Evolutionary conservation across 164 flowering plant genomes (phyloP).

Genomic region (Macadamia tetraphylla): DNA sequence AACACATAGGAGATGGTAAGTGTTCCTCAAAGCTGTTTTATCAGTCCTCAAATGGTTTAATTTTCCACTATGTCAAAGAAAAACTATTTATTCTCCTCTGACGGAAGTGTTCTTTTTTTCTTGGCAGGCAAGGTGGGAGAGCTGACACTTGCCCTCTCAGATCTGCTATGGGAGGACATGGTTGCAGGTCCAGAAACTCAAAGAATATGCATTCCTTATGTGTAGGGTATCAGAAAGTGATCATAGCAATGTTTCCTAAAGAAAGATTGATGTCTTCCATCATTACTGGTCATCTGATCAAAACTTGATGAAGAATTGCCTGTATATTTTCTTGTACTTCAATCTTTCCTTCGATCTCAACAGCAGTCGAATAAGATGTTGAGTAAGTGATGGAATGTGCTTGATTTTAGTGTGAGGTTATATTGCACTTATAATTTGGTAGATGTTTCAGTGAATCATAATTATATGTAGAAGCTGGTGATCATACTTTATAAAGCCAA

Average conservation of each 20-base stretch:
- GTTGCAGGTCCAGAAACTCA: slow-evolving; percentile 61
- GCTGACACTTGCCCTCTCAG: slow-evolving; percentile 66
- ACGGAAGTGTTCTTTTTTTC: slow-evolving; percentile 1
- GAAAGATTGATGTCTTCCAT: background rate
- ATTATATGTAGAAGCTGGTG: background rate
- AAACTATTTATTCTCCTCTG: background rate
- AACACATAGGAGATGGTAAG: slow-evolving; percentile 80
- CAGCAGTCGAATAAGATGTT: background rate
- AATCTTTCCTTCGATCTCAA: background rate
- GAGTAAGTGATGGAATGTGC: background rate
- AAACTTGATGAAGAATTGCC: background rate
- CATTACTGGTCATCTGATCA: background rate
- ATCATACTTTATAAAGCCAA: no score
- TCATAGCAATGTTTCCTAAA: background rate
- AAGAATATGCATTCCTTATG: slow-evolving; percentile 53
- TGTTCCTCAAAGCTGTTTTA: background rate
- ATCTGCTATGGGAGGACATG: slow-evolving; percentile 86
- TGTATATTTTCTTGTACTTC: background rate
- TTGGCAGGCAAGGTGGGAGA: slow-evolving; percentile 71
- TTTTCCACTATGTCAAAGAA: background rate
- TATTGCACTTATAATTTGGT: background rate
- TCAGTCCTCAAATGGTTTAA: background rate
- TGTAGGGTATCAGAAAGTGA: slow-evolving; percentile 4
- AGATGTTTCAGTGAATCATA: background rate
- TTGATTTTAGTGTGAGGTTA: background rate